These are phyloP conservation scores for Blastomyces silverae DNA, from an alignment of 2,329 filamentous ascomycete species.

Conservation along the genomic window DNA sequence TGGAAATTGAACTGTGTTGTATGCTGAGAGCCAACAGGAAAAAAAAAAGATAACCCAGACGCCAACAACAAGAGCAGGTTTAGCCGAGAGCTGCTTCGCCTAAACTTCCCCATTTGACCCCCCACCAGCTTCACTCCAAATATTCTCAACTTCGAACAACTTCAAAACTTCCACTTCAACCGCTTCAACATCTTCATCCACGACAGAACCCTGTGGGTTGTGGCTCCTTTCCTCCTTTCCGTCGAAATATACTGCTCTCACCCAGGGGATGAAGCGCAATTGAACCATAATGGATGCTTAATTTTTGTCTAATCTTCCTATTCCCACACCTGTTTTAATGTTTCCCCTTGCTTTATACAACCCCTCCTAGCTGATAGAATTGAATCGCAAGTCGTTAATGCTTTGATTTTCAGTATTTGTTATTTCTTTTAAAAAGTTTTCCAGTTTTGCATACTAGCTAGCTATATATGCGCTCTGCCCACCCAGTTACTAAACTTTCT, in stretches of 20 bases:
- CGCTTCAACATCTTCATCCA: background rate
- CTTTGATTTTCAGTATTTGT: constrained; percentile 3
- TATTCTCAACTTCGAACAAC: background rate
- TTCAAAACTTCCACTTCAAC: background rate
- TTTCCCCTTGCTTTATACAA: background rate
- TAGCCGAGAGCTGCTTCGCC: constrained; percentile 20
- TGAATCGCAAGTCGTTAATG: constrained; percentile 2
- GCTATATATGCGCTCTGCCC: background rate
- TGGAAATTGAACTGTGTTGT: background rate
- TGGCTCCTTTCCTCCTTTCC: background rate
- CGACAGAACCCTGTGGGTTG: background rate
- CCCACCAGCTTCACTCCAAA: background rate
- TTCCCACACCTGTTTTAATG: background rate
- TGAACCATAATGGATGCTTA: constrained; percentile 9
- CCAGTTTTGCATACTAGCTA: background rate
- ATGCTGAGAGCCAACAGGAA: constrained; percentile 11
- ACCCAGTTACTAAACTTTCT: background rate
- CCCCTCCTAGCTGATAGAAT: constrained; percentile 10
- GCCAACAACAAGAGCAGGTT: constrained; percentile 27
- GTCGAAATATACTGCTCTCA: background rate
- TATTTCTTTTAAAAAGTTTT: background rate
- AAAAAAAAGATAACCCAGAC: constrained; percentile 22
- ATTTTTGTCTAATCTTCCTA: background rate
- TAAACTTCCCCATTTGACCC: constrained; percentile 23
- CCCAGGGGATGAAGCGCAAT: background rate